Evolutionary conservation across 371 early-diverging fungal species (phyloP).

Genomic region (Dichotomocladium elegans): DNA sequence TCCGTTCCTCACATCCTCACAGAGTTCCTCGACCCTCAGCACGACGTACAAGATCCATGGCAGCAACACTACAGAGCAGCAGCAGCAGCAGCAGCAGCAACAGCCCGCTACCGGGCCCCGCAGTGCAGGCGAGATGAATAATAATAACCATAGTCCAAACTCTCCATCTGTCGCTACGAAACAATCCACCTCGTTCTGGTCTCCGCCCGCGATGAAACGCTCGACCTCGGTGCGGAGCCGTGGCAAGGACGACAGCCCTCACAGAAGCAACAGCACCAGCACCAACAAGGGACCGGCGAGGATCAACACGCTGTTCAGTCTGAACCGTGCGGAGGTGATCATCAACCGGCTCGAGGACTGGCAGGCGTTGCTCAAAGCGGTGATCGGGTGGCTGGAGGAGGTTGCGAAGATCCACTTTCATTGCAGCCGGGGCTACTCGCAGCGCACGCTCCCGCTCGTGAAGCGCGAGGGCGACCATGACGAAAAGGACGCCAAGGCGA

Average conservation of each 20-base stretch:
- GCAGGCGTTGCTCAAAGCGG: constrained; percentile 22
- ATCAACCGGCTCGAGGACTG: constrained; percentile 28
- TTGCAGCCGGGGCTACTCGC: constrained; percentile 24
- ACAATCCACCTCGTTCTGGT: too few relatives aligned
- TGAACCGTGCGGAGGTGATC: constrained; percentile 33
- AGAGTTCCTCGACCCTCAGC: constrained; percentile 1
- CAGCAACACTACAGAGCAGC: too few relatives aligned
- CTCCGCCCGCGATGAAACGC: too few relatives aligned
- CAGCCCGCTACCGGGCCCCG: constrained; percentile 1
- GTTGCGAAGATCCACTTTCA: constrained; percentile 20
- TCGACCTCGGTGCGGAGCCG: not conserved
- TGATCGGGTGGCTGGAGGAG: constrained; percentile 30
- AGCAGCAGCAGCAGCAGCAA: not conserved
- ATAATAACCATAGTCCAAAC: not conserved
- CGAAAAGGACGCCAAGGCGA: constrained; percentile 14
- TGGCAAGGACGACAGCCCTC: not conserved
- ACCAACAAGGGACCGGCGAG: not conserved
- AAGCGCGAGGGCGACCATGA: constrained; percentile 7
- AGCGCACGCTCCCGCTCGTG: constrained; percentile 19
- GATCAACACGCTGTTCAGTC: constrained; percentile 11
- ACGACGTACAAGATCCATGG: too few relatives aligned
- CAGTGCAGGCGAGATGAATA: not conserved
- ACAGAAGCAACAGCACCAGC: not conserved
- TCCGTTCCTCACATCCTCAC: constrained; percentile 4
- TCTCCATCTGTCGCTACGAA: not conserved